Evolutionary conservation across 352 stramenopile species (phyloP), one percentile per base, ranked within the genome.

Genomic region (Nothophytophthora sp.): DNA sequence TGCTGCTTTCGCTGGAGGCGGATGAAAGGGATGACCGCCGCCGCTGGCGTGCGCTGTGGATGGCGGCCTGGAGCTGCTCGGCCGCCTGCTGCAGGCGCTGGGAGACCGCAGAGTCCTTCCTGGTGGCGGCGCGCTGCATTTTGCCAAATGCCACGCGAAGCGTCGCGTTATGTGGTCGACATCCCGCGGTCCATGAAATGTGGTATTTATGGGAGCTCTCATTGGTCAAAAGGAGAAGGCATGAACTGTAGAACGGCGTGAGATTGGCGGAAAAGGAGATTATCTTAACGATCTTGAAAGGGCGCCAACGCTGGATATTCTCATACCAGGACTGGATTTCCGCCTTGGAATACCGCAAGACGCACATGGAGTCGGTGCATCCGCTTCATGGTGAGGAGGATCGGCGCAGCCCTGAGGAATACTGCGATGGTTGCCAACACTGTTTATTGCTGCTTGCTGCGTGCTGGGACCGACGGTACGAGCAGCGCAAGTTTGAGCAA

Each of bases 21-120:
- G n/a, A n/a, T n/a, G n/a, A n/a, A n/a, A n/a, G n/a, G n/a, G n/a
- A n/a, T n/a, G 37, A 25, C 10, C 57, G 28, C n/a, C 50, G 19
- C 13, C 12, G 49, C 54, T 55, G n/a, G n/a, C 30, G 27, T 30
- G 57, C 58, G 47, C 63, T 76, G n/a, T 48, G 60, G 30, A 87
- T 82, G 12, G 75, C 75, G 15, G 61, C 63, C 15, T 84, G 73
- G 7, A 87, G 73, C 46, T 86, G 68, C 42, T 81, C 65, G 5
- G 78, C 60, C 0, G 73, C 69, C 38, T 67, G 63, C 42, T 84
- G 73, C 11, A 89, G 53, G 18, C 55, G 50, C 35, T 63, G 46
- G 25, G 61, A 70, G 45, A 70, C 61, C 1, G 20, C 50, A 11
- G 56, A 50, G 32, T 70, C 27, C 27, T 30, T 30, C 6, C 27